Percentiles rank a stretch among this genome's conserved stretches.
Evolutionary conservation across 1,284 basidiomycete species (phyloP).

Genomic region (Heliocybe sulcata): DNA sequence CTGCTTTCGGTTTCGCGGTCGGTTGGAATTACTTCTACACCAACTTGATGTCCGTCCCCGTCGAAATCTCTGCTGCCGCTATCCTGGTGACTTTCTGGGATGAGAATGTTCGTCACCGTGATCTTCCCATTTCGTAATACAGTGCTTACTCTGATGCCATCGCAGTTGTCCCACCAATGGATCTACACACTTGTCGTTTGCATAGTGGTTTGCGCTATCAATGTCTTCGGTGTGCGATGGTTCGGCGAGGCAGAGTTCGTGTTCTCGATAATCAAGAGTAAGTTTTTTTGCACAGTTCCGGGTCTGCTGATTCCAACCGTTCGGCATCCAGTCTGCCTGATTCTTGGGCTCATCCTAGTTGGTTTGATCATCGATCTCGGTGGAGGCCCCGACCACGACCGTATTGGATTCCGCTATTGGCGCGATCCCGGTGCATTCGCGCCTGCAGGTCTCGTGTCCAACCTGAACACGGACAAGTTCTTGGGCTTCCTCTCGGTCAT

Average conservation of each 20-base stretch:
- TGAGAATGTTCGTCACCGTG: conserved; percentile 32
- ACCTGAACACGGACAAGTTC: conserved; percentile 25
- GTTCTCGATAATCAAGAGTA: conserved; percentile 59
- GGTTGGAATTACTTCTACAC: conserved; percentile 42
- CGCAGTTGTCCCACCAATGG: conserved; percentile 39
- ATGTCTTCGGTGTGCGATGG: conserved; percentile 69
- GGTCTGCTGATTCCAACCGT: conserved; percentile 19
- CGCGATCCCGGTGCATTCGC: conserved; percentile 31
- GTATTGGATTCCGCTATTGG: conserved; percentile 36
- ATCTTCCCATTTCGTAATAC: neutral
- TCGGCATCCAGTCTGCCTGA: conserved; percentile 16
- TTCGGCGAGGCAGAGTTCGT: conserved; percentile 48
- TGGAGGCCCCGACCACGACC: conserved; percentile 24
- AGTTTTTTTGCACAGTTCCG: conserved; percentile 23
- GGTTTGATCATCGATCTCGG: conserved; percentile 33
- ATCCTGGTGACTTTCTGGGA: conserved; percentile 81
- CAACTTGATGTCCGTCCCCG: conserved; percentile 58
- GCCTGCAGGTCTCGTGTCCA: conserved; percentile 10
- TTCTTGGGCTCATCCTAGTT: conserved; percentile 24
- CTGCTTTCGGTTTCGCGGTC: conserved; percentile 54
- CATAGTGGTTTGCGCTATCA: conserved; percentile 57
- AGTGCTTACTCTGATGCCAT: neutral
- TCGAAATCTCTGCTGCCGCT: conserved; percentile 72
- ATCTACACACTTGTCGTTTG: conserved; percentile 62
- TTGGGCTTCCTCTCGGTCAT: conserved; percentile 52